phyloP scores from a whole-genome alignment of 345 rosid species.

The Camelina laxa region DNA sequence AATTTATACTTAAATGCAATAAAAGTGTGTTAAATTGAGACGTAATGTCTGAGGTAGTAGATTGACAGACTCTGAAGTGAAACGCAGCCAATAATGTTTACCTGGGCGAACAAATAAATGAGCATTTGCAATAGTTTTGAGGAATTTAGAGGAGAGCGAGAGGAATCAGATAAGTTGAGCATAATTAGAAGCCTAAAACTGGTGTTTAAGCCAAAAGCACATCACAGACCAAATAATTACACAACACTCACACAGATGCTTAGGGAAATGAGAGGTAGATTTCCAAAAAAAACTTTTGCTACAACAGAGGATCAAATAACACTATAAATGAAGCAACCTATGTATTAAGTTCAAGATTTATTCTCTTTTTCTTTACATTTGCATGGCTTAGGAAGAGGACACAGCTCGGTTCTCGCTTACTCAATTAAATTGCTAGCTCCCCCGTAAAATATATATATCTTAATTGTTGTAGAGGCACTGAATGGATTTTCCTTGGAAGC shows the following conservation, averaged over 20 bases:
- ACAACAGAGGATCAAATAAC: constrained; percentile 23
- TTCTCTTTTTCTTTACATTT: constrained; percentile 28
- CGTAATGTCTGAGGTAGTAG: constrained; percentile 5
- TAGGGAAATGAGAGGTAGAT: constrained; percentile 5
- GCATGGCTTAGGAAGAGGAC: constrained; percentile 26
- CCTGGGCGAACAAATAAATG: constrained; percentile 5
- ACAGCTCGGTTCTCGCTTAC: constrained; percentile 2
- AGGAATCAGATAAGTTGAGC: constrained; percentile 5
- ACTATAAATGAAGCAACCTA: constrained; percentile 33
- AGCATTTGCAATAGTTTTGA: neutral
- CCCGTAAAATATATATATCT: constrained; percentile 11
- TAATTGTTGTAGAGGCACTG: neutral
- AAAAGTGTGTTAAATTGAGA: constrained; percentile 10
- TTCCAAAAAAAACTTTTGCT: constrained; percentile 16
- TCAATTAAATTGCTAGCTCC: constrained; percentile 31
- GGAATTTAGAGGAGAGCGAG: neutral
- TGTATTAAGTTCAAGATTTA: constrained; percentile 22
- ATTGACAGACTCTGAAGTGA: constrained; percentile 6
- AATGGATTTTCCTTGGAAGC: constrained; percentile 1
- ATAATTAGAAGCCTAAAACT: constrained; percentile 4
- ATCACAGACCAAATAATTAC: constrained; percentile 9
- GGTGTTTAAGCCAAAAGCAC: neutral
- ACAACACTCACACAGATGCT: neutral
- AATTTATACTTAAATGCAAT: constrained; percentile 31
- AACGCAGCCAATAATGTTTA: constrained; percentile 12